Base-by-base conservation (phyloP, 495 filamentous ascomycete genomes). In the Hypoxylon perforatum region DNA sequence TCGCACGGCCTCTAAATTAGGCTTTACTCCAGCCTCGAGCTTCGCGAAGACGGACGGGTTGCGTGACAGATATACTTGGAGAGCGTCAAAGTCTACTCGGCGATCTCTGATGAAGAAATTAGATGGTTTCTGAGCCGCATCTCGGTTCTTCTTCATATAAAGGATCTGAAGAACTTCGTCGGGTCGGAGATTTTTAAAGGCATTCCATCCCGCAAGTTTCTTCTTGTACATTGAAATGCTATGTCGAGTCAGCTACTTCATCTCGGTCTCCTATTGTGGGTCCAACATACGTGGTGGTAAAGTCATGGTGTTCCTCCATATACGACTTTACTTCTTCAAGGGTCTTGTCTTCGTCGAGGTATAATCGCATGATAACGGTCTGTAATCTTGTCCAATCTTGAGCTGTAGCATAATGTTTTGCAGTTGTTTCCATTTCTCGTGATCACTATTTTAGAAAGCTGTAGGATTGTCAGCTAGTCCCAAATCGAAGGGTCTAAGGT, bases 191-290 rank as follows among this genome's bases (percentile, higher is more conserved):
- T 76, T 74, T 63, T 76, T 76, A 23, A 66, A 73, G 8, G 72
- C 71, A 47, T 68, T 66, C 74, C 74, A 76, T 21, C 61, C 38
- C 3, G 69, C 57, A 18, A 76, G 63, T 53, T 69, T 71, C 65
- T 69, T 74, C 54, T 76, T 76, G 44, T 73, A 76, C 74, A 76
- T 76, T 3, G 69, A 50, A 55, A 72, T 44, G 15, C 74, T 76
- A 33, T 49, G 19, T 23, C 19, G n/a, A 12, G 59, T 70, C 51
- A 72, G 71, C 48, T 54, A 45, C 39, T 50, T 23, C 21, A 36
- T 19, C 11, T 45, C n/a, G 8, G 7, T 33, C 30, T 33, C 17
- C 10, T 35, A 36, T 39, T 45, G 21, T 50, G 41, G 9, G 21
- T 9, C 36, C 15, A 33, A 56, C 74, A 61, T 74, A 76, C 74